These are phyloP conservation scores for Saturnispora besseyi DNA, from an alignment of 805 yeast species.

Conservation along the genomic window DNA sequence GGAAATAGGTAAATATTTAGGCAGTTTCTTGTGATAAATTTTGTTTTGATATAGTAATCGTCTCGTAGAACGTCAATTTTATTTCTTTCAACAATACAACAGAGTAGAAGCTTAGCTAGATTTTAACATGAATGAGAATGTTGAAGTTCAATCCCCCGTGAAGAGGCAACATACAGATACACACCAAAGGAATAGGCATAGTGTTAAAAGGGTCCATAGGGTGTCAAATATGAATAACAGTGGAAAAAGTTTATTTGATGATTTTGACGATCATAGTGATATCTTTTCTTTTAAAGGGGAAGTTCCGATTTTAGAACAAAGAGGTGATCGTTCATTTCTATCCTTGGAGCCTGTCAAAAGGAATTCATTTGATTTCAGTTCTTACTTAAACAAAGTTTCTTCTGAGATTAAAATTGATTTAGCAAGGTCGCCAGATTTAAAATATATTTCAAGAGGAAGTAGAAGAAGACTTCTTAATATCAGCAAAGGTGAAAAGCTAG, in stretches of 20 bases:
- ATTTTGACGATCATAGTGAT: not conserved
- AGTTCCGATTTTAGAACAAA: not conserved
- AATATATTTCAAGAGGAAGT: not conserved
- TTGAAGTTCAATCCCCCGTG: not conserved
- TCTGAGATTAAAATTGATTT: conserved; percentile 10
- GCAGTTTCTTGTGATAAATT: not conserved
- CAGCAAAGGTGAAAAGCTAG: not conserved
- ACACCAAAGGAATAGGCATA: conserved; percentile 5
- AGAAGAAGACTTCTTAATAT: not conserved
- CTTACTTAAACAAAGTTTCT: conserved; percentile 20
- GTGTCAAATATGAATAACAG: conserved; percentile 3
- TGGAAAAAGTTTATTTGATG: conserved; percentile 1
- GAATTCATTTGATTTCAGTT: conserved; percentile 22
- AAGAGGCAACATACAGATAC: conserved; percentile 3
- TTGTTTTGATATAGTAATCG: not conserved
- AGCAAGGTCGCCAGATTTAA: not conserved
- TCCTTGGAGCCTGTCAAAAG: conserved; percentile 4
- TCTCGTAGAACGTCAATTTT: not conserved
- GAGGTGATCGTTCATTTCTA: not conserved
- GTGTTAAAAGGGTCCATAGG: conserved; percentile 18
- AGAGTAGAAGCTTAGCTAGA: not conserved
- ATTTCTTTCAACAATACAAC: not conserved
- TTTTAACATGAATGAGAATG: not conserved
- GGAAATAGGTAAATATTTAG: conserved; percentile 17
- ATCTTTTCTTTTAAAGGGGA: conserved; percentile 4